Evolutionary conservation across 2,329 filamentous ascomycete genomes (phyloP), one percentile per base, ranked within the genome.

Genomic region (Teratosphaeria epicoccoides): DNA sequence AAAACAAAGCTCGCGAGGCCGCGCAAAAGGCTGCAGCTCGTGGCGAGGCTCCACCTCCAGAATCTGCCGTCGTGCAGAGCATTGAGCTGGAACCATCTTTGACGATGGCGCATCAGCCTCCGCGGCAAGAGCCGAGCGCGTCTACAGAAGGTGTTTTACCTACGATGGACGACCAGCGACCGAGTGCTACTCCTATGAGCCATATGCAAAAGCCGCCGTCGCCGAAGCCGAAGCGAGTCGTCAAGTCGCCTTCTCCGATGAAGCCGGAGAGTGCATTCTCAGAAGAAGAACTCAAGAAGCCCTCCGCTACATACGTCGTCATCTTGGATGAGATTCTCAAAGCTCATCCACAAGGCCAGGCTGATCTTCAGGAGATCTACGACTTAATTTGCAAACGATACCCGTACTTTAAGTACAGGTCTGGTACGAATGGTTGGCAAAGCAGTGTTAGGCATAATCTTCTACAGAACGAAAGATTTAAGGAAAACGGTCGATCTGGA

Each of bases 281-380:
- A 1, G 81, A 84, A 29, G 86, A 89, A 62, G 83, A 89, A 68
- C 73, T 89, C 48, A 80, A 82, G 52, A 86, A 87, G 67, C 81
- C 81, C 2, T 75, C 73, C 3, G 75, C 78, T 54, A 83, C 82
- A 28, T 84, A 84, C 60, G 79, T 82, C 7, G 75, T 81, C 24
- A 73, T 84, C 43, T 81, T 84, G 49, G 80, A 82, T 58, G 80
- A 83, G 62, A 76, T 77, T 12, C 74, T 84, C 25, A 75, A 77
- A 1, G 76, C 79, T 33, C 76, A 79, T 33, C 70, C 71, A 24
- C 76, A 70, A 20, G 73, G 73, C 5, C 74, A 77, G 52, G 80
- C 83, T 71, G 81, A 82, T 46, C 68, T 84, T 25, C 81, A 83
- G 61, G 79, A 83, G 60, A 84, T 84, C 44, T 84, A 84, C 63